Base-by-base conservation (phyloP, 495 filamentous ascomycete genomes). In the Hyaloscypha finlandica region DNA sequence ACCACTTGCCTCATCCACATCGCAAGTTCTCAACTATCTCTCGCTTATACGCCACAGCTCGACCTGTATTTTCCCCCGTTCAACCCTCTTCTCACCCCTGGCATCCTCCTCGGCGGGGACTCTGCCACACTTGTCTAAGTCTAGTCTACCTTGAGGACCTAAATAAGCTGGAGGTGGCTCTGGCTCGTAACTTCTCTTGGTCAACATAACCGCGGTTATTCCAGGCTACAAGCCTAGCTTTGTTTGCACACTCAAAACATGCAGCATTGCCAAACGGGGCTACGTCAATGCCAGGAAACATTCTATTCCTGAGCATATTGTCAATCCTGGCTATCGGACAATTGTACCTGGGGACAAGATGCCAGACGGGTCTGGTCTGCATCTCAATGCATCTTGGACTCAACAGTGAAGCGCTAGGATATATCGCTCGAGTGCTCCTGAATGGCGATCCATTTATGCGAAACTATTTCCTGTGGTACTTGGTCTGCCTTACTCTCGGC, bases 401-500 rank as follows among this genome's bases (percentile, higher is more conserved):
- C 25, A 25, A 2, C 25, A 25, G 25, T 61, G 79, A 81, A 66
- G 59, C 79, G 16, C 32, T 73, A 12, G 79, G 79, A 59, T 81
- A 81, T 60, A 39, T 75, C 6, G 77, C 73, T 9, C 75, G 79
- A 53, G 33, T 81, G 6, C 64, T 75, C 30, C 65, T 81, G 59
- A 77, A 81, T 66, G 53, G 61, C 45, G 76, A 81, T 55, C 77
- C 78, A 25, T 80, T 81, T 59, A 56, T 59, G 42, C 69, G 75
- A 53, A 64, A 71, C 59, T 64, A 59, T 12, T 81, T 80, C 64
- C 79, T 65, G 22, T 19, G 14, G n/a, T 66, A 69, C 25, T 32
- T 69, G 8, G 58, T 66, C 29, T 79, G 75, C 67, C 76, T 90
- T 9, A 89, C 87, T 20, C 81, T 90, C 59, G 88, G 76, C 6